Percentiles rank a stretch among this genome's conserved stretches.
phyloP scores from a whole-genome alignment of 441 rosid species.

The Cnidoscolus chayamansa region DNA sequence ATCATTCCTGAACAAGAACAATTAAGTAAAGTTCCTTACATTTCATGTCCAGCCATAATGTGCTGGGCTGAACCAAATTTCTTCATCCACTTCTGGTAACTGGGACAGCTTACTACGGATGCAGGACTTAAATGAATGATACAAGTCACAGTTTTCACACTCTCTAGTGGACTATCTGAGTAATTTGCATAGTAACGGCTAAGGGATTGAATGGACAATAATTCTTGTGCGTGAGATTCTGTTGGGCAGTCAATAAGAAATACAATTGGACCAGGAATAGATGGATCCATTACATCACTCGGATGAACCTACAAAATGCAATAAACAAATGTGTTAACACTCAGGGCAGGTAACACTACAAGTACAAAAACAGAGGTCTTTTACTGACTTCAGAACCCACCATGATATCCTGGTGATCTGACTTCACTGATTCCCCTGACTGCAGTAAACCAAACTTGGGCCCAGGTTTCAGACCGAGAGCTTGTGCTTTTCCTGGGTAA shows the following conservation, averaged over 20 bases:
- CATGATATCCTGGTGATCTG: constrained; percentile 58
- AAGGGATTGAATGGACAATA: constrained; percentile 47
- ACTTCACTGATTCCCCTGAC: constrained; percentile 74
- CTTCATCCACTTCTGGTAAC: constrained; percentile 77
- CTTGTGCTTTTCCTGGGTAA: constrained; percentile 68
- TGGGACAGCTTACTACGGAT: constrained; percentile 47
- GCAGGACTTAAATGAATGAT: constrained; percentile 81
- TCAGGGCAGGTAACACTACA: constrained; percentile 11
- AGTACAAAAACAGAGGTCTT: constrained; percentile 6
- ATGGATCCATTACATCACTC: constrained; percentile 90
- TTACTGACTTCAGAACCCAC: constrained; percentile 35
- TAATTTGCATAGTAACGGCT: constrained; percentile 45
- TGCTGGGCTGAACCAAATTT: constrained; percentile 67
- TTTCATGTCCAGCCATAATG: constrained; percentile 84
- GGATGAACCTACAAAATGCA: constrained; percentile 62
- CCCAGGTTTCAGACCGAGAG: constrained; percentile 78
- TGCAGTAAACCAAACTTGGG: constrained; percentile 76
- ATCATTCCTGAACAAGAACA: constrained; percentile 13
- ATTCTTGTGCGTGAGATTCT: constrained; percentile 50
- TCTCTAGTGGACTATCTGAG: constrained; percentile 25
- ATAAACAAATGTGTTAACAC: constrained; percentile 16
- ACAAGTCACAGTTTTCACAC: constrained; percentile 56
- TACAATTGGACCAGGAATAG: constrained; percentile 84
- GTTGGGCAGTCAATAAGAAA: constrained; percentile 92
- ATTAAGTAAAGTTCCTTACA: constrained; percentile 39